Evolutionary conservation across 139 green algal species (phyloP).

Genomic region (Chlamydomonas applanata): DNA sequence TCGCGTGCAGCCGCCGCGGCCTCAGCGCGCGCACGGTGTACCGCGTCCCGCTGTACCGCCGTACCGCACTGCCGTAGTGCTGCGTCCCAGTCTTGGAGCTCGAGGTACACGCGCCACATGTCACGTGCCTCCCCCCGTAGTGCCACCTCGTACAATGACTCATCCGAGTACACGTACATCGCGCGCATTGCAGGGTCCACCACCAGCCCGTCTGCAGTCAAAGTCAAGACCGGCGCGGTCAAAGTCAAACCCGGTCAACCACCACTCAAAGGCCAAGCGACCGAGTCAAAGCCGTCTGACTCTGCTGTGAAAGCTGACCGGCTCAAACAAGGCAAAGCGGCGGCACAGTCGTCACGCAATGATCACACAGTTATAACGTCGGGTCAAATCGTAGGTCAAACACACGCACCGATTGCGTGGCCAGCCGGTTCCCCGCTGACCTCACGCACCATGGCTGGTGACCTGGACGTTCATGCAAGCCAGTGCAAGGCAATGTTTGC

Average conservation of each 20-base stretch:
- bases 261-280: too few relatives aligned
- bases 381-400: too few relatives aligned
- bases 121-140: slow-evolving; percentile 54
- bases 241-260: not conserved
- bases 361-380: too few relatives aligned
- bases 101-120: slow-evolving; percentile 85
- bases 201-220: slow-evolving; percentile 22
- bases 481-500: not conserved
- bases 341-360: too few relatives aligned
- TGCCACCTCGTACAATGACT: slow-evolving; percentile 65
- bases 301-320: too few relatives aligned
- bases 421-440: not conserved
- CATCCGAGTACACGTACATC: slow-evolving; percentile 33
- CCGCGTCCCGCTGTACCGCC: slow-evolving; percentile 58
- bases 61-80: slow-evolving; percentile 40
- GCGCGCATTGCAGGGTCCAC: slow-evolving; percentile 25
- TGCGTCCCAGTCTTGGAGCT: slow-evolving; percentile 50
- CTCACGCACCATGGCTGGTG: not conserved
- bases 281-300: too few relatives aligned
- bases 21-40: slow-evolving; percentile 49
- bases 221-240: not conserved
- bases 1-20: slow-evolving; percentile 46
- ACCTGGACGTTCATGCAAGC: not conserved
- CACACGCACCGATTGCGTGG: not conserved
- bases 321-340: too few relatives aligned